A percentile compares a stretch with the other conserved stretches of the same genome.
phyloP scores from a whole-genome alignment of 129 eudicot species.

The Deinandra increscens region DNA sequence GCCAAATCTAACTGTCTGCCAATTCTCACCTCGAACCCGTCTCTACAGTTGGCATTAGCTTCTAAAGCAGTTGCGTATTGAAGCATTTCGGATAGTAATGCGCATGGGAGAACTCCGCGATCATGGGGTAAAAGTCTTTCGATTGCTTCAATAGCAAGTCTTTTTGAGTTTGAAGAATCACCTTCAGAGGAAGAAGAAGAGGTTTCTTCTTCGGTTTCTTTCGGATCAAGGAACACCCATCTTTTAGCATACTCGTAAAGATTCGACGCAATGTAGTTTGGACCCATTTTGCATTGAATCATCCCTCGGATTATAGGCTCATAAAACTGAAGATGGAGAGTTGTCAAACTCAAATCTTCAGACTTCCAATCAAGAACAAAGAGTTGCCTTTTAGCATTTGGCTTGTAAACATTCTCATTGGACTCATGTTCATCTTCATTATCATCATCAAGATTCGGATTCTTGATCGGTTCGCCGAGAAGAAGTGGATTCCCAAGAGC shows the following conservation, averaged over 20 bases:
- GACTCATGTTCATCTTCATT: not conserved
- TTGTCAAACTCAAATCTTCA: not conserved
- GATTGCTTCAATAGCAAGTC: slow-evolving; percentile 2
- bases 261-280: slow-evolving; percentile 10
- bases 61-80: slow-evolving; percentile 8
- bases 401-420: not conserved
- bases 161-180: not conserved
- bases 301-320: not conserved
- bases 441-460: not conserved
- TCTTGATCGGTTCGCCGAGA: slow-evolving; percentile 13
- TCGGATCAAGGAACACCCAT: slow-evolving; percentile 13
- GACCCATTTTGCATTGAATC: slow-evolving; percentile 1
- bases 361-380: slow-evolving; percentile 11
- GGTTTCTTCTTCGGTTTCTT: slow-evolving; percentile 14
- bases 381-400: slow-evolving; percentile 5
- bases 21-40: slow-evolving; percentile 9
- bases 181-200: slow-evolving; percentile 22
- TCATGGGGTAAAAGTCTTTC: slow-evolving; percentile 14
- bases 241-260: slow-evolving; percentile 17
- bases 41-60: slow-evolving; percentile 8
- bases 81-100: slow-evolving; percentile 13
- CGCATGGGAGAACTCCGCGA: slow-evolving; percentile 1
- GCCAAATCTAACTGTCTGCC: slow-evolving; percentile 12
- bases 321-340: not conserved
- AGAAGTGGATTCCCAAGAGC: slow-evolving; percentile 9